Conservation (phyloP, 2,329 filamentous ascomycete genomes). For the Phaeophleospora eucalypticola region DNA sequence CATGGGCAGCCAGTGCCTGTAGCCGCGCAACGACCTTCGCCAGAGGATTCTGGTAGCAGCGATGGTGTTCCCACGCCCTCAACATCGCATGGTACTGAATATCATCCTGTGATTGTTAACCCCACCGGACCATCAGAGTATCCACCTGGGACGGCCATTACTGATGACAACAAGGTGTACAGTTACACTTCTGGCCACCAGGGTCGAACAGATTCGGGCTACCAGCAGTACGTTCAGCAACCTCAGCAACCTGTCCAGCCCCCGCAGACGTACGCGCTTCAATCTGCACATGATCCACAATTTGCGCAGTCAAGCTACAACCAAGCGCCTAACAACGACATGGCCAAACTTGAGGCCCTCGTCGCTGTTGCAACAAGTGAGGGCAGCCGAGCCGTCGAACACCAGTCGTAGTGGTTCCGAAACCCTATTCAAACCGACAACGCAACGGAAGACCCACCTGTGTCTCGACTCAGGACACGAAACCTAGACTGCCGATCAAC, state of each 20-base stretch:
- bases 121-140: slow-evolving; percentile 47
- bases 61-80: slow-evolving; percentile 53
- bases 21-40: slow-evolving; percentile 46
- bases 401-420: slow-evolving; percentile 17
- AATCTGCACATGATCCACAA: slow-evolving; percentile 31
- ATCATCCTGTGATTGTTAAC: slow-evolving; percentile 51
- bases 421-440: background rate
- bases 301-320: slow-evolving; percentile 26
- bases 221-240: slow-evolving; percentile 27
- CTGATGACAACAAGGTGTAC: slow-evolving; percentile 40
- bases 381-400: slow-evolving; percentile 34
- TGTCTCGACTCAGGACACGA: background rate
- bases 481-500: background rate
- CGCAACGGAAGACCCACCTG: background rate
- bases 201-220: slow-evolving; percentile 32
- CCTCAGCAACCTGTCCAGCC: slow-evolving; percentile 13
- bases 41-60: slow-evolving; percentile 53
- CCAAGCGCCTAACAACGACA: slow-evolving; percentile 39
- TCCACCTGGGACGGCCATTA: slow-evolving; percentile 33
- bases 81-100: slow-evolving; percentile 46
- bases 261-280: slow-evolving; percentile 31
- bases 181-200: slow-evolving; percentile 26
- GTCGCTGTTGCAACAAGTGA: slow-evolving; percentile 63
- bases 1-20: slow-evolving; percentile 16
- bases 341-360: slow-evolving; percentile 57